Evolutionary conservation across 176 grass and related monocot genomes (phyloP), one percentile per base, ranked within the genome.

Genomic region (Oryza brachyantha): DNA sequence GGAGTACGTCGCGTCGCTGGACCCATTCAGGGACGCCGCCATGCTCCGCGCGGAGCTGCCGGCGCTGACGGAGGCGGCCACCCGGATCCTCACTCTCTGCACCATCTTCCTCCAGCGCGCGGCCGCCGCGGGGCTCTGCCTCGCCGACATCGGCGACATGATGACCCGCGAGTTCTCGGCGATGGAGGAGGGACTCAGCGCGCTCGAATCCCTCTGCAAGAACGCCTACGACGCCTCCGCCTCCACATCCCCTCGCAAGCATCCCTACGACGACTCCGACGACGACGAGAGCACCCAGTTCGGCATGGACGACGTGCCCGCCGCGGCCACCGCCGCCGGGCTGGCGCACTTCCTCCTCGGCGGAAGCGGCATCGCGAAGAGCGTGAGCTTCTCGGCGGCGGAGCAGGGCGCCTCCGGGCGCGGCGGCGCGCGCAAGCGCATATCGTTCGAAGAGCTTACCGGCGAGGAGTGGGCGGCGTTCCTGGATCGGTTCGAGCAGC

Each of bases 141-240:
- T 97, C 35, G 85, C 91, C 9, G 95, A 97, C 83, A 90, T 94
- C 40, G 92, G 92, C 25, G 90, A 92, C 83, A 94, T 94, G 91
- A 94, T 98, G 92, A 94, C 89, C 2, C 92, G 91, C 4, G 85
- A 91, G 69, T 88, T 82, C 45, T 76, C 81, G 64, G 70, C 79
- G 4, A 7, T 81, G 12, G 85, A 88, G 72, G 88, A 91, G 14
- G 92, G 76, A 8, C 85, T 84, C 14, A 97, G 95, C 64, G 66
- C 81, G 34, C 74, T 98, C 3, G 95, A 98, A 32, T 77, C 54
- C 8, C 89, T 98, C 54, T 94, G 87, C 87, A 92, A 86, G 74
- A 66, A 79, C 2, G 83, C 78, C 17, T 75, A 80, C 63, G 86
- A 79, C 6, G n/a, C 35, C 24, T 27, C 16, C 43, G 12, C 13